These are phyloP conservation scores for Zasmidium cellare DNA, from an alignment of 2,329 filamentous ascomycete genomes.

Conservation along the genomic window DNA sequence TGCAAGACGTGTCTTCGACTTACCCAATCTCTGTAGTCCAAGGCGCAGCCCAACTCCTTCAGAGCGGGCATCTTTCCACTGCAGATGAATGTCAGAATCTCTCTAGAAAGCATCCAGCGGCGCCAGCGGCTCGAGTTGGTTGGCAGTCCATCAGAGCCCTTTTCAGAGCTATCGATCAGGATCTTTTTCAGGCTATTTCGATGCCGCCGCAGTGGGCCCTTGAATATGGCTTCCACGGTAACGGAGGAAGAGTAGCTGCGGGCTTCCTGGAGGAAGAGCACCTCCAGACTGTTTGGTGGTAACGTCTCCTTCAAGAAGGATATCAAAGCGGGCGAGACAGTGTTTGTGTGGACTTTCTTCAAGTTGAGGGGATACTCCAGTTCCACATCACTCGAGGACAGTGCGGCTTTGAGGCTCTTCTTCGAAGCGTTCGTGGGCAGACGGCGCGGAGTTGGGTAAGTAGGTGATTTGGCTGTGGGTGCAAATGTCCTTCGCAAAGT, in stretches of 20 bases:
- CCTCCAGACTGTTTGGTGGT: conserved; percentile 76
- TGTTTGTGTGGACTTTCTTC: conserved; percentile 74
- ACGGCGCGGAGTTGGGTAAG: conserved; percentile 39
- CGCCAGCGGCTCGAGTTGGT: conserved; percentile 54
- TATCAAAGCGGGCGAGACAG: conserved; percentile 67
- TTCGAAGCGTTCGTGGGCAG: conserved; percentile 31
- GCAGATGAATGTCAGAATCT: conserved; percentile 71
- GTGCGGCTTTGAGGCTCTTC: conserved; percentile 20
- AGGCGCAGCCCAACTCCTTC: conserved; percentile 68
- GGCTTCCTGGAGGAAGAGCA: conserved; percentile 73
- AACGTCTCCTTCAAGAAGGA: conserved; percentile 75
- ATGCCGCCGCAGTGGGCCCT: conserved; percentile 69
- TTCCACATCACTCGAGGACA: conserved; percentile 20
- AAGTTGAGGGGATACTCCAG: conserved; percentile 63
- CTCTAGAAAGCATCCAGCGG: conserved; percentile 69
- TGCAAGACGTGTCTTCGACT: conserved; percentile 34
- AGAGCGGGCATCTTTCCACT: conserved; percentile 73
- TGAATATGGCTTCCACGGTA: conserved; percentile 69
- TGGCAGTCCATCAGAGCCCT: conserved; percentile 42
- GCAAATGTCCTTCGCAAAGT: conserved; percentile 60
- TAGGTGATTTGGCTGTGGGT: conserved; percentile 37
- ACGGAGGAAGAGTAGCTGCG: conserved; percentile 58
- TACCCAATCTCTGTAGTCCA: conserved; percentile 80
- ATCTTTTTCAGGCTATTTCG: conserved; percentile 69
- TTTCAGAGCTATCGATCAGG: conserved; percentile 70